Conservation (phyloP, 805 yeast genomes). For the Metschnikowia peoriensis region DNA sequence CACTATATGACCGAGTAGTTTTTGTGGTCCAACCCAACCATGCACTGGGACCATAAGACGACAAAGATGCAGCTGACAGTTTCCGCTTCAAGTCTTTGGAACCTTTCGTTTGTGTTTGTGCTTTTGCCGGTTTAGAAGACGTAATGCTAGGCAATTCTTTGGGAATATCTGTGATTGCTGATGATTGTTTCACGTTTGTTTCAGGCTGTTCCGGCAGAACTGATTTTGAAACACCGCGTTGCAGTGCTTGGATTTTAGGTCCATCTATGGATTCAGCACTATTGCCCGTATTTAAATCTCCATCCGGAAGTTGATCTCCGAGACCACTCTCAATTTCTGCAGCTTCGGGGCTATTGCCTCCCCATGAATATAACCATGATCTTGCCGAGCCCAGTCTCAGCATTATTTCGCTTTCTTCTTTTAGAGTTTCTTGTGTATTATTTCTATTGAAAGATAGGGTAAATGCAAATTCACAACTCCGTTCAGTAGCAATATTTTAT, state of each 20-base stretch:
- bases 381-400: neutral
- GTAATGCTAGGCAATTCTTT: neutral
- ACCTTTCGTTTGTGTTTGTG: neutral
- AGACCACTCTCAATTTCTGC: neutral
- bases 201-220: neutral
- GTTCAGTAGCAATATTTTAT: neutral
- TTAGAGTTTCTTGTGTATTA: neutral
- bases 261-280: neutral
- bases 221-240: neutral
- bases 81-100: slow-evolving; percentile 14
- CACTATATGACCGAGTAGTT: slow-evolving; percentile 10
- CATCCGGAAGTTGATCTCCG: neutral
- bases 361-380: slow-evolving; percentile 8
- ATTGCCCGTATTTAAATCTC: neutral
- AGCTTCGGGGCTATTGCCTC: slow-evolving; percentile 2
- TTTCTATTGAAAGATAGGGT: neutral
- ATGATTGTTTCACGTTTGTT: neutral
- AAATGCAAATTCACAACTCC: neutral
- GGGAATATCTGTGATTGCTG: neutral
- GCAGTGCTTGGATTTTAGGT: neutral
- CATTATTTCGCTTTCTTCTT: neutral
- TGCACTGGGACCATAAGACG: slow-evolving; percentile 12
- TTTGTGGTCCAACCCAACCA: slow-evolving; percentile 30
- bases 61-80: slow-evolving; percentile 24
- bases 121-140: neutral